These are phyloP conservation scores for Massariosphaeria phaeospora DNA, from an alignment of 495 filamentous ascomycete species.

Conservation along the genomic window DNA sequence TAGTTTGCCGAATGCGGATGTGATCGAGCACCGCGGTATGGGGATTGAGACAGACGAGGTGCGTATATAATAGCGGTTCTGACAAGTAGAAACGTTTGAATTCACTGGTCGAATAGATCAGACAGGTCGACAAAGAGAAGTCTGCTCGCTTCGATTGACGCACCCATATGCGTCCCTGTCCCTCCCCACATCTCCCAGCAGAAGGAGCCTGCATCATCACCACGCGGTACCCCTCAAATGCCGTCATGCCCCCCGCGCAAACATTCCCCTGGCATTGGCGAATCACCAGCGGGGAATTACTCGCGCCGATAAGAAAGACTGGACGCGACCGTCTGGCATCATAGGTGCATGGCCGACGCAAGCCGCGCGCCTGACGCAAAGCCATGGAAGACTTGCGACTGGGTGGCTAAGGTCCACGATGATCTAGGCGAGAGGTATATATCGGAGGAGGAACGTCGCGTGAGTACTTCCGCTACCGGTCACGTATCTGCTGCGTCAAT, in stretches of 20 bases:
- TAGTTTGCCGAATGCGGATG: neutral
- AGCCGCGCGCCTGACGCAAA: neutral
- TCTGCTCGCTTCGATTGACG: too few species aligned
- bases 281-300: neutral
- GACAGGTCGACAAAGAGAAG: too few species aligned
- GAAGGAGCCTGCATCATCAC: neutral
- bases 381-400: neutral
- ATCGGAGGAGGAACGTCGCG: too few species aligned
- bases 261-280: neutral
- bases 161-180: neutral
- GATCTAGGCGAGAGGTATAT: neutral
- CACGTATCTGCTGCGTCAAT: too few species aligned
- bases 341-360: neutral
- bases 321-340: neutral
- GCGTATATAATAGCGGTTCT: too few species aligned
- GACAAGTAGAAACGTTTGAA: too few species aligned
- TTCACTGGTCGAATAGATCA: too few species aligned
- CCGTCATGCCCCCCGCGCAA: neutral
- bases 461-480: too few species aligned
- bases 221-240: neutral
- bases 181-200: neutral
- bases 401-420: neutral
- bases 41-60: too few species aligned
- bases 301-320: neutral
- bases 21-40: too few species aligned